Conservation (phyloP, 176 grass and related monocot genomes). For the Aechmea fasciata region DNA sequence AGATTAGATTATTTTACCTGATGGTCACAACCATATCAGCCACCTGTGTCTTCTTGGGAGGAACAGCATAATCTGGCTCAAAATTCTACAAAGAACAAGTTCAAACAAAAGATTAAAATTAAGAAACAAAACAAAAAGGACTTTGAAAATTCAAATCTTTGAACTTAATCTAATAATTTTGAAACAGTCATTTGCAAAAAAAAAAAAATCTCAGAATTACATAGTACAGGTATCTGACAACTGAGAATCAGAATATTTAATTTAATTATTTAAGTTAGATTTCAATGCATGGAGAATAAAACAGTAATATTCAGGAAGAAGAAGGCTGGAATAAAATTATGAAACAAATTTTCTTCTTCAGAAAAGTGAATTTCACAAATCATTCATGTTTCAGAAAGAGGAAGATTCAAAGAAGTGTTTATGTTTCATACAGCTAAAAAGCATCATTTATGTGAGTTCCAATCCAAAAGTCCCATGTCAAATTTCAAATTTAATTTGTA, state of each 20-base stretch:
- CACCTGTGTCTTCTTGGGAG: slow-evolving; percentile 53
- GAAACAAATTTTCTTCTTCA: no score
- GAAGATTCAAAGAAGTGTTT: no score
- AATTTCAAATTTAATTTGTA: no score
- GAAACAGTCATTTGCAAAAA: neutral
- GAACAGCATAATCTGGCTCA: slow-evolving; percentile 52
- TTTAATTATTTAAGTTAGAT: no score
- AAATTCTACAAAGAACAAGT: slow-evolving; percentile 49
- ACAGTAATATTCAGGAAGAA: no score
- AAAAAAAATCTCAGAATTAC: neutral
- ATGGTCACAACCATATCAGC: slow-evolving; percentile 46
- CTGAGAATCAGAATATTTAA: no score
- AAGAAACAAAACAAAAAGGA: neutral
- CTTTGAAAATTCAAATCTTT: neutral
- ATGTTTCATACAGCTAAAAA: neutral
- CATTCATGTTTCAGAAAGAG: no score
- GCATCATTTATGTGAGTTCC: neutral
- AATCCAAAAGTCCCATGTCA: neutral
- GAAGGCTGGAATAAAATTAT: no score
- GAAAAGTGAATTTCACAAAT: no score
- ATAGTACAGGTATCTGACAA: no score
- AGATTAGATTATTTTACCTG: slow-evolving; percentile 29
- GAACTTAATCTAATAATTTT: neutral
- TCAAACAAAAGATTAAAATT: slow-evolving; percentile 6
- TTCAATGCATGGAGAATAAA: no score